Evolutionary conservation across 108 stramenopile species (phyloP).

Genomic region (Thalassiosira profunda): DNA sequence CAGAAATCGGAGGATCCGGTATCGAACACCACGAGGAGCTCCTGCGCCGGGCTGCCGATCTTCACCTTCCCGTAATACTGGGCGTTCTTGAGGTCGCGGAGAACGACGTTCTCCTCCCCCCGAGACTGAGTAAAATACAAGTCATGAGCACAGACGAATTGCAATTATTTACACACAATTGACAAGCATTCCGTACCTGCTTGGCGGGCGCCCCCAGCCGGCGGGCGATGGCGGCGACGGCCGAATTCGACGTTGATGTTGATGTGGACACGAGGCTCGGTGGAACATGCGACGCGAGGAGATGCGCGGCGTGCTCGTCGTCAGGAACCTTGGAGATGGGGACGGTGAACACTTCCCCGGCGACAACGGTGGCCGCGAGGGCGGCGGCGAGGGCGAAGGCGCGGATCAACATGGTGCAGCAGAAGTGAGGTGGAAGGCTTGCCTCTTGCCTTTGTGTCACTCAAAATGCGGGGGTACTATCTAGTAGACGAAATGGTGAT

Average conservation of each 20-base stretch:
- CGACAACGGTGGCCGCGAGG: background rate
- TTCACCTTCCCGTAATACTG: conserved; percentile 77
- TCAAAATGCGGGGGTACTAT: too few species aligned
- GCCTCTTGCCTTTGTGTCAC: too few species aligned
- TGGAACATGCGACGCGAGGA: conserved; percentile 12
- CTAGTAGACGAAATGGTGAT: too few species aligned
- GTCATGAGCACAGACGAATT: too few species aligned
- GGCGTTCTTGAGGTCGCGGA: conserved; percentile 58
- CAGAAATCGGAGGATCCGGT: conserved; percentile 98
- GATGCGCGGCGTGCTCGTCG: conserved; percentile 18
- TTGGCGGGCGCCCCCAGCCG: conserved; percentile 1
- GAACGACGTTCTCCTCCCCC: conserved; percentile 28
- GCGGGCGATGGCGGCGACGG: conserved; percentile 1
- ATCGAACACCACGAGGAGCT: conserved; percentile 96
- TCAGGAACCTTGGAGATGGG: conserved; percentile 27
- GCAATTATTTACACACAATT: too few species aligned
- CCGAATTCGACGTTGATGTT: background rate
- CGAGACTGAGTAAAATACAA: too few species aligned
- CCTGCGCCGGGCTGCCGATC: conserved; percentile 89
- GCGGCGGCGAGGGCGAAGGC: background rate
- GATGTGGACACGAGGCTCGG: conserved; percentile 1
- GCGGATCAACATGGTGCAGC: conserved; percentile 41
- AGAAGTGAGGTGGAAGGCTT: too few species aligned
- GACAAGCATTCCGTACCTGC: too few species aligned
- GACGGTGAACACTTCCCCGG: conserved; percentile 10